Evolutionary conservation across 345 rosid genomes (phyloP).

Genomic region (Populus euphratica): DNA sequence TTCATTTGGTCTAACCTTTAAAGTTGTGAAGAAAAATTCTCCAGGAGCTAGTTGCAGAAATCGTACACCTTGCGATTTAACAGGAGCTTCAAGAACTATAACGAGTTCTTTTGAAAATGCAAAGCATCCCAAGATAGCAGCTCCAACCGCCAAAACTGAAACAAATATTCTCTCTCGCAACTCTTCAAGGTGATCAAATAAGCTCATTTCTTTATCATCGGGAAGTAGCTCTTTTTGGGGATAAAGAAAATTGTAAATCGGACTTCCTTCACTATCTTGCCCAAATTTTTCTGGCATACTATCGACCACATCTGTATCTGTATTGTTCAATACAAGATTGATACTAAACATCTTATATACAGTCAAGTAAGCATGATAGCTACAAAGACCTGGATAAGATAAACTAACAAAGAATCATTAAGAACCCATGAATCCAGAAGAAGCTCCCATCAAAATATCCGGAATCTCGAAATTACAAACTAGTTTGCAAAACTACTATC

Average conservation of each 20-base stretch:
- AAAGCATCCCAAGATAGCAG: slow-evolving; percentile 87
- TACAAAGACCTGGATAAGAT: not conserved
- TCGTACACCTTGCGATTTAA: slow-evolving; percentile 81
- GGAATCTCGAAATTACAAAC: too few species aligned
- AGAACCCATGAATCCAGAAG: not conserved
- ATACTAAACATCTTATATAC: slow-evolving; percentile 2
- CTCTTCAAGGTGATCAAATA: slow-evolving; percentile 97
- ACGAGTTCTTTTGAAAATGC: slow-evolving; percentile 84
- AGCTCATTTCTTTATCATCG: slow-evolving; percentile 91
- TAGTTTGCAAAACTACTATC: too few species aligned
- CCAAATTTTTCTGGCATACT: slow-evolving; percentile 24
- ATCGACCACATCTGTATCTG: slow-evolving; percentile 43
- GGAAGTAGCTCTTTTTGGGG: slow-evolving; percentile 89
- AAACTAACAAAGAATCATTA: not conserved
- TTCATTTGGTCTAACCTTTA: slow-evolving; percentile 55
- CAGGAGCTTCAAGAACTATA: slow-evolving; percentile 94
- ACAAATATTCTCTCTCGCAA: slow-evolving; percentile 80
- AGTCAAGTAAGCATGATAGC: not conserved
- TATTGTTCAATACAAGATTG: slow-evolving; percentile 11
- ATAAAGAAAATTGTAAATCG: slow-evolving; percentile 72
- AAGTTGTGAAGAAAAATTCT: slow-evolving; percentile 93
- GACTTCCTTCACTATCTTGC: slow-evolving; percentile 40
- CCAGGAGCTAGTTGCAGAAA: slow-evolving; percentile 97
- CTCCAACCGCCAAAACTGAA: slow-evolving; percentile 92
- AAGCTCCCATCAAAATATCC: too few species aligned